Conservation (phyloP, 176 grass and related monocot species). For the Secale cereale region DNA sequence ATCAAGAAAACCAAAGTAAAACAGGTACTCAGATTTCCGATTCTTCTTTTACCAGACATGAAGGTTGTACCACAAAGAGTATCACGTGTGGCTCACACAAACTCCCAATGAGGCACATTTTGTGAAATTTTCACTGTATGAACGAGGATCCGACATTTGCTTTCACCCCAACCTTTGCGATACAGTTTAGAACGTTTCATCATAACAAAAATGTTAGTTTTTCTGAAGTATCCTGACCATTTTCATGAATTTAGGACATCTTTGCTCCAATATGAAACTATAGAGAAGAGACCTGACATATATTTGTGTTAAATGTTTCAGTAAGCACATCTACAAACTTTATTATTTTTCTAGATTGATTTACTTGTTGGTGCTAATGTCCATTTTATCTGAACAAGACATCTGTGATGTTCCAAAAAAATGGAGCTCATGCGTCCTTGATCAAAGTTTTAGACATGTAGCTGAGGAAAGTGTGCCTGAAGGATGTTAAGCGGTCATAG, state of each 20-base stretch:
- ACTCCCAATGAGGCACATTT: no score
- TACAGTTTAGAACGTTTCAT: constrained; percentile 55
- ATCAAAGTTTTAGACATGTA: constrained; percentile 14
- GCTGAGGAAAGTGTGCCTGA: not conserved
- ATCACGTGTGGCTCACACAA: no score
- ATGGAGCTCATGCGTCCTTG: not conserved
- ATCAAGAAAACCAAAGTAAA: no score
- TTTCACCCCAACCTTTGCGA: constrained; percentile 22
- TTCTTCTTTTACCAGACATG: no score
- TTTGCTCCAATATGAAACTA: constrained; percentile 57
- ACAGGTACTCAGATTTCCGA: not conserved
- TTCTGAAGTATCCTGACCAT: not conserved
- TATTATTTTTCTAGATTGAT: not conserved
- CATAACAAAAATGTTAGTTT: not conserved
- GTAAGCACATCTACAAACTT: constrained; percentile 11
- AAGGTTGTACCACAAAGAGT: no score
- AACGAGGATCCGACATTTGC: constrained; percentile 67
- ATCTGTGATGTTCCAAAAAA: not conserved
- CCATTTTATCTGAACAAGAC: not conserved
- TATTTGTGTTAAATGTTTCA: not conserved
- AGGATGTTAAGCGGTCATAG: no score
- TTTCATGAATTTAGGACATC: constrained; percentile 44
- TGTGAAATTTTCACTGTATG: constrained; percentile 28
- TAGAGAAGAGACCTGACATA: constrained; percentile 61
- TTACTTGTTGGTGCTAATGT: not conserved